Percentiles rank a stretch among this genome's conserved stretches.
Conservation (phyloP, 1,284 basidiomycete genomes). For the Ceratorhiza oryzae-sativae region DNA sequence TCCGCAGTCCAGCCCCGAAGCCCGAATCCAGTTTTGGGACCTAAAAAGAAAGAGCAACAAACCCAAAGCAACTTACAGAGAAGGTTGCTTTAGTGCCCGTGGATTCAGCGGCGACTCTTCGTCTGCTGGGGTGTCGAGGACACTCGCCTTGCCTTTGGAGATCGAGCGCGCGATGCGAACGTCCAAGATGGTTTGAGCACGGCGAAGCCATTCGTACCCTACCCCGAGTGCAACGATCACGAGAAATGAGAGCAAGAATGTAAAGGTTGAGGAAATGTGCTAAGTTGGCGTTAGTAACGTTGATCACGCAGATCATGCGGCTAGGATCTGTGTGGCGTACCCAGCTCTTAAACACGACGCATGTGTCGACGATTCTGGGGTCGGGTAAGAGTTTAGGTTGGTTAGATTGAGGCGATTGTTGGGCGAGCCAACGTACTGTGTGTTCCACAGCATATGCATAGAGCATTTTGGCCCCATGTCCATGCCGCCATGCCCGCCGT, state of each 20-base stretch:
- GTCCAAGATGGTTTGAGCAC: slow-evolving; percentile 66
- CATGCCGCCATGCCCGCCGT: slow-evolving; percentile 33
- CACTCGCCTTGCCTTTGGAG: slow-evolving; percentile 54
- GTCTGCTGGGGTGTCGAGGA: slow-evolving; percentile 26
- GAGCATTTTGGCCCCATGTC: slow-evolving; percentile 34
- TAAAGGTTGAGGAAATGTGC: slow-evolving; percentile 67
- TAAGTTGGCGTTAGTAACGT: slow-evolving; percentile 59
- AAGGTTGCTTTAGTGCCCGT: slow-evolving; percentile 50
- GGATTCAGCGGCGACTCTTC: slow-evolving; percentile 30
- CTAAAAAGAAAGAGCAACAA: background rate
- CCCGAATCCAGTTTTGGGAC: slow-evolving; percentile 13
- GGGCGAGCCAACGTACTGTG: slow-evolving; percentile 32
- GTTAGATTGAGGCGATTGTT: background rate
- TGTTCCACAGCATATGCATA: slow-evolving; percentile 46
- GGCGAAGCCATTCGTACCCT: slow-evolving; percentile 77
- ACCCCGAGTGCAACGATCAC: slow-evolving; percentile 67
- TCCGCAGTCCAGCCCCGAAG: background rate
- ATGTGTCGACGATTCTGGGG: slow-evolving; percentile 40
- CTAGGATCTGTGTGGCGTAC: background rate
- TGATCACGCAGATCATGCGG: background rate
- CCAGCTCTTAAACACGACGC: slow-evolving; percentile 39
- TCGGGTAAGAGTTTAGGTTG: background rate
- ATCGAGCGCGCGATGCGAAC: slow-evolving; percentile 61
- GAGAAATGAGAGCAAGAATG: slow-evolving; percentile 68
- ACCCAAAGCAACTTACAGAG: slow-evolving; percentile 54